Evolutionary conservation across 345 rosid species (phyloP), one percentile per base, ranked within the genome.

Genomic region (Erodium maritimum): DNA sequence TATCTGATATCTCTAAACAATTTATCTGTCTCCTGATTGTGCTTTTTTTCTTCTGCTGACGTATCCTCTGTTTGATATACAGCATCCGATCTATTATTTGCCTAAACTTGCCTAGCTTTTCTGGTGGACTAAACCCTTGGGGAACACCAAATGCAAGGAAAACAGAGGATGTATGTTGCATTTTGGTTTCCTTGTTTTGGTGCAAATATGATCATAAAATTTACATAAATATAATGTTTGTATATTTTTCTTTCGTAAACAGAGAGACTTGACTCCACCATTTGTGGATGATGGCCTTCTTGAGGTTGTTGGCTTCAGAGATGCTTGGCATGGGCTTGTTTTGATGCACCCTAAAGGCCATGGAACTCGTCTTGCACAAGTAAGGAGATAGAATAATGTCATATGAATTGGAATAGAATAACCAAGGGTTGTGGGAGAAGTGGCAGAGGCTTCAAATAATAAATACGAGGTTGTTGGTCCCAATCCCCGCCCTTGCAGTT

Each of bases 241-340:
- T n/a, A 29, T 29, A 11, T 3, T 29, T 29, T 29, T 29, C 9
- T 29, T 29, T 11, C 37, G 5, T 29, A 29, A 29, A 54, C 87
- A 91, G 97, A 83, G 79, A 76, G 78, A 73, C 61, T 73, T 82
- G 69, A 88, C 96, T 66, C 75, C 84, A 9, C 95, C 96, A 61
- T 86, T 50, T n/a, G 90, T 91, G n/a, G 91, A 91, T 61, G 96
- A 88, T 78, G 91, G 84, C 54, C 84, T 64, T 55, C 60, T 88
- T 0, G 96, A 88, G 68, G 78, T 91, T 46, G 96, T 91, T 65
- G 97, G 97, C 57, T 91, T 88, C 67, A 75, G 84, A 83, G 87
- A 91, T 77, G 97, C 97, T 61, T 91, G 96, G 97, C 97, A 91
- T 66, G 95, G 95, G 61, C 90, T 91, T 50, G 87, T 81, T 54